A percentile compares a stretch with the other conserved stretches of the same genome.
phyloP scores from a whole-genome alignment of 208 protist species.

The Leishmania lainsoni region DNA sequence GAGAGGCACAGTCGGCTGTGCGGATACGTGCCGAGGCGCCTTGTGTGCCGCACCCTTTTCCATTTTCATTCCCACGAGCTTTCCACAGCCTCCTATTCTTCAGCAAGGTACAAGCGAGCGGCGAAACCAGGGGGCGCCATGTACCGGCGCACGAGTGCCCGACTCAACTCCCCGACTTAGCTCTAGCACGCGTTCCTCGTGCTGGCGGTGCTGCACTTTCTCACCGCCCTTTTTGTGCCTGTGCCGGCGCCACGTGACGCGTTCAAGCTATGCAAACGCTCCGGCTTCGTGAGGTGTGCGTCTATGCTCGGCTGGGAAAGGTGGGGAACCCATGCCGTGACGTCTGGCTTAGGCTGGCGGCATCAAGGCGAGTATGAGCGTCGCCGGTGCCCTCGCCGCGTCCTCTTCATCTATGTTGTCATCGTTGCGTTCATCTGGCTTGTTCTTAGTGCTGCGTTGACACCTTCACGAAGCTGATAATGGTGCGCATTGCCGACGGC shows the following conservation, averaged over 20 bases:
- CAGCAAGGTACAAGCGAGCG: background rate
- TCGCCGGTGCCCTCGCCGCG: constrained; percentile 40
- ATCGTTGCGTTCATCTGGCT: constrained; percentile 31
- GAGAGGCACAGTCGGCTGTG: background rate
- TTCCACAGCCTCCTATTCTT: background rate
- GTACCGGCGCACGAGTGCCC: constrained; percentile 26
- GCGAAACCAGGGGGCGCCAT: background rate
- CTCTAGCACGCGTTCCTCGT: constrained; percentile 25
- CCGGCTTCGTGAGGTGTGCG: constrained; percentile 19
- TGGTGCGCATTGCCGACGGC: constrained; percentile 34
- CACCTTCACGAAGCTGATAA: constrained; percentile 27
- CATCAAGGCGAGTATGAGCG: constrained; percentile 41
- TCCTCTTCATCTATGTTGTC: constrained; percentile 52
- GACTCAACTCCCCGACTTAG: constrained; percentile 16
- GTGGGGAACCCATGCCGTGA: constrained; percentile 27
- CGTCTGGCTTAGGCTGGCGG: constrained; percentile 28
- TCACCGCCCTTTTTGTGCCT: constrained; percentile 38
- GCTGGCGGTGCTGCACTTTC: constrained; percentile 24
- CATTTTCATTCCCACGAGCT: background rate
- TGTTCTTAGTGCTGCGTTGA: constrained; percentile 21
- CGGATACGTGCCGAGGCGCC: background rate
- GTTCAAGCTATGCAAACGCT: constrained; percentile 25
- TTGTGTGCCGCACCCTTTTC: background rate
- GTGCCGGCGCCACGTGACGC: constrained; percentile 44
- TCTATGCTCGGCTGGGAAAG: constrained; percentile 47